phyloP scores from a whole-genome alignment of 208 protist species.

The Endotrypanum monterogeii region DNA sequence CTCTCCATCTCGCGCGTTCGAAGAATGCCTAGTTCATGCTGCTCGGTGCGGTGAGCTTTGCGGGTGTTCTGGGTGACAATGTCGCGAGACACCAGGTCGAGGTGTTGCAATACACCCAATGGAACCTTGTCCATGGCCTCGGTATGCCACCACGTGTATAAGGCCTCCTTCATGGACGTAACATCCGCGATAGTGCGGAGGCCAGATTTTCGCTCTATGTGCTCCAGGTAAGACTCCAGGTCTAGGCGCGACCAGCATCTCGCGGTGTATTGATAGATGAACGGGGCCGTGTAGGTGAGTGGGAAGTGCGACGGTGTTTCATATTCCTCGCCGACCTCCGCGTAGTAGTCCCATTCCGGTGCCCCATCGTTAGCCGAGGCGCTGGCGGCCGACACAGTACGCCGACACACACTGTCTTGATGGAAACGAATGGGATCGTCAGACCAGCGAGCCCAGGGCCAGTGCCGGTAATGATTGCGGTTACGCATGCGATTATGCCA shows the following conservation, averaged over 20 bases:
- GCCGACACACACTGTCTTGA: conserved; percentile 39
- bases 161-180: conserved; percentile 15
- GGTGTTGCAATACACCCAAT: conserved; percentile 60
- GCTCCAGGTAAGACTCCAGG: conserved; percentile 47
- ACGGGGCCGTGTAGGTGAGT: conserved; percentile 58
- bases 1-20: conserved; percentile 70
- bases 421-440: conserved; percentile 79
- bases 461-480: conserved; percentile 71
- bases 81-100: conserved; percentile 57
- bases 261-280: conserved; percentile 78
- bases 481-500: conserved; percentile 76
- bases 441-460: conserved; percentile 73
- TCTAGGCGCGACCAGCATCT: conserved; percentile 57
- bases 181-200: conserved; percentile 56
- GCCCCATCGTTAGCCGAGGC: conserved; percentile 47
- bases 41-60: conserved; percentile 36
- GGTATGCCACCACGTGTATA: conserved; percentile 30
- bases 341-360: conserved; percentile 81
- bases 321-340: conserved; percentile 71
- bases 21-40: conserved; percentile 53
- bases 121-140: conserved; percentile 35
- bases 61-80: conserved; percentile 59
- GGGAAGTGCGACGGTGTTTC: conserved; percentile 68
- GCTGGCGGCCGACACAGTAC: conserved; percentile 47
- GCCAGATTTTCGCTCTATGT: conserved; percentile 45